phyloP scores from a whole-genome alignment of 2,329 filamentous ascomycete genomes.

The Claviceps quebecensis region DNA sequence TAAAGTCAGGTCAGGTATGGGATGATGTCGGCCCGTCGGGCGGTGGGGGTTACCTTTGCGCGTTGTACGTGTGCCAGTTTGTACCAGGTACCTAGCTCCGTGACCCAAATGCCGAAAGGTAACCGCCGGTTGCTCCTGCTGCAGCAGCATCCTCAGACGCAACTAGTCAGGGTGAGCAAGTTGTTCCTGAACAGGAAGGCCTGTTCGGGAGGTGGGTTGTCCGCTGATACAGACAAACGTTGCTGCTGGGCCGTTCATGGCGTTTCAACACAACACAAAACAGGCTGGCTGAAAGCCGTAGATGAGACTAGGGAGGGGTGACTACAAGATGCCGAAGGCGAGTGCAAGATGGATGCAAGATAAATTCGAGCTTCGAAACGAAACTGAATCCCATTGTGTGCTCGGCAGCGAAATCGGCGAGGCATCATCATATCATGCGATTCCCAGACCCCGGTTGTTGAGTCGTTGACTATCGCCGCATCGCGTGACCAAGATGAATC shows the following conservation, averaged over 20 bases:
- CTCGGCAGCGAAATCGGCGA: not conserved
- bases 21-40: not conserved
- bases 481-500: not conserved
- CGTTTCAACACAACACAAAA: not conserved
- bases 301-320: too few species aligned
- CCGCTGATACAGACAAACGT: not conserved
- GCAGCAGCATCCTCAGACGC: not conserved
- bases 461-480: not conserved
- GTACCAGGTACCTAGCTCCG: not conserved
- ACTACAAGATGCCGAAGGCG: not conserved
- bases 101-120: not conserved
- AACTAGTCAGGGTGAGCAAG: not conserved
- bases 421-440: not conserved
- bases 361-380: too few species aligned
- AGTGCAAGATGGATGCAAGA: not conserved
- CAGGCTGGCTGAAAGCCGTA: too few species aligned
- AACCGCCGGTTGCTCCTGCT: not conserved
- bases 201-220: too few species aligned
- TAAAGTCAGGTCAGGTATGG: not conserved
- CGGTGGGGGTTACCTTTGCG: not conserved
- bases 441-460: not conserved
- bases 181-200: not conserved
- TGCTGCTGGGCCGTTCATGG: not conserved
- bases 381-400: too few species aligned
- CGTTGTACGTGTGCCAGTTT: not conserved